These are phyloP conservation scores for Coemansia interrupta DNA, from an alignment of 192 early-diverging fungal genomes.

Conservation along the genomic window DNA sequence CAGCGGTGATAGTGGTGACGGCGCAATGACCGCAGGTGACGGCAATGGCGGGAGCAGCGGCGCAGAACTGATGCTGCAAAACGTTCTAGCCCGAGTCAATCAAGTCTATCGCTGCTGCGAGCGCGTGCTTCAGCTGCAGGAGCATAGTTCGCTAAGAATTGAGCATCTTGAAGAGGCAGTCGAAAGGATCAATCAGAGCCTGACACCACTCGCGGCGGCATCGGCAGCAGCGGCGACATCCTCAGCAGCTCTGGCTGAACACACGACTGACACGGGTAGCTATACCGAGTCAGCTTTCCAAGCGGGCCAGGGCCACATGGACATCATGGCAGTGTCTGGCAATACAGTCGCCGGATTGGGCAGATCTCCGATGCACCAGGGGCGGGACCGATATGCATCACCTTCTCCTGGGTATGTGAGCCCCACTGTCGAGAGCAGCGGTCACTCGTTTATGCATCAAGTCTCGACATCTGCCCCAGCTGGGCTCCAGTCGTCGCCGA, in stretches of 20 bases:
- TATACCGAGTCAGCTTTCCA: no score
- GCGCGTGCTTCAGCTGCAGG: not conserved
- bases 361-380: constrained; percentile 3
- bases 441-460: not conserved
- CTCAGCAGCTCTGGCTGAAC: no score
- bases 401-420: not conserved
- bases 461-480: not conserved
- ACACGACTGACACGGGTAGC: no score
- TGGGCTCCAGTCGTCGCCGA: not conserved
- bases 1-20: no score
- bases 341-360: not conserved
- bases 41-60: no score
- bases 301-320: not conserved
- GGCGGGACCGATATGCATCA: constrained; percentile 2
- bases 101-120: not conserved
- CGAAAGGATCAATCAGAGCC: not conserved
- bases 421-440: not conserved
- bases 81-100: not conserved
- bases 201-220: not conserved
- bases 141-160: not conserved
- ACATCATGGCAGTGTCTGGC: not conserved
- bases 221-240: not conserved
- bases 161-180: not conserved
- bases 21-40: no score
- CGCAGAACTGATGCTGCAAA: not conserved